Conservation (phyloP, 2,329 filamentous ascomycete genomes). For the Xylaria sp. region DNA sequence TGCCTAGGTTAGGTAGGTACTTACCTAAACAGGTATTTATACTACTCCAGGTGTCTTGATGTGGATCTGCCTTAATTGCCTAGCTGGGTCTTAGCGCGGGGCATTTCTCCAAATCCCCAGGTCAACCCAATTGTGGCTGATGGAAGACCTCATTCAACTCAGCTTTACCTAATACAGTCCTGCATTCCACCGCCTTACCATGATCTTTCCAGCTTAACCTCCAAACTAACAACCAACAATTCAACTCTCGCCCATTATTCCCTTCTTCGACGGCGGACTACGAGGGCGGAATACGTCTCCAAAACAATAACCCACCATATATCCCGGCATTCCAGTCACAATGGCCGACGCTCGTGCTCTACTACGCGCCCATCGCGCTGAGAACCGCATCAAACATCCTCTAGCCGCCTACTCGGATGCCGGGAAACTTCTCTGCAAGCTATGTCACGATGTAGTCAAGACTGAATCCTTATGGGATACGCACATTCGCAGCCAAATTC, state of each 20-base stretch:
- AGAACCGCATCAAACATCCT: conserved; percentile 77
- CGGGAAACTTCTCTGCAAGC: conserved; percentile 74
- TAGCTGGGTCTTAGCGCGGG: conserved; percentile 22
- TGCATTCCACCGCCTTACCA: conserved; percentile 13
- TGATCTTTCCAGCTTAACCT: conserved; percentile 3
- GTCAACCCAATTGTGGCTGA: conserved; percentile 32
- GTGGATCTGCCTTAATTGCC: neutral
- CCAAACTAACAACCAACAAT: conserved; percentile 6
- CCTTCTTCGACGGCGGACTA: neutral
- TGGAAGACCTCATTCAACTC: conserved; percentile 6
- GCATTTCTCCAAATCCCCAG: conserved; percentile 38
- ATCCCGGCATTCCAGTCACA: conserved; percentile 11
- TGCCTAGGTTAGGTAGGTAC: neutral
- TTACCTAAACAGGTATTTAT: no score
- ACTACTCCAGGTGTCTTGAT: neutral
- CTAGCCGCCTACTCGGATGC: conserved; percentile 74
- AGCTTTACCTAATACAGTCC: conserved; percentile 24
- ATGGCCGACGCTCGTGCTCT: conserved; percentile 87
- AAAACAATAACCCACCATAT: neutral
- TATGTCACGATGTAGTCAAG: conserved; percentile 74
- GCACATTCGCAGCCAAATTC: conserved; percentile 64
- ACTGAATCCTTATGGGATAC: conserved; percentile 74
- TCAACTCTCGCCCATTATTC: neutral
- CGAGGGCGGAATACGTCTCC: neutral
- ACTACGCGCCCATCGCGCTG: conserved; percentile 79